Base-by-base conservation (phyloP, 352 stramenopile genomes). In the Phytophthora ramorum region DNA sequence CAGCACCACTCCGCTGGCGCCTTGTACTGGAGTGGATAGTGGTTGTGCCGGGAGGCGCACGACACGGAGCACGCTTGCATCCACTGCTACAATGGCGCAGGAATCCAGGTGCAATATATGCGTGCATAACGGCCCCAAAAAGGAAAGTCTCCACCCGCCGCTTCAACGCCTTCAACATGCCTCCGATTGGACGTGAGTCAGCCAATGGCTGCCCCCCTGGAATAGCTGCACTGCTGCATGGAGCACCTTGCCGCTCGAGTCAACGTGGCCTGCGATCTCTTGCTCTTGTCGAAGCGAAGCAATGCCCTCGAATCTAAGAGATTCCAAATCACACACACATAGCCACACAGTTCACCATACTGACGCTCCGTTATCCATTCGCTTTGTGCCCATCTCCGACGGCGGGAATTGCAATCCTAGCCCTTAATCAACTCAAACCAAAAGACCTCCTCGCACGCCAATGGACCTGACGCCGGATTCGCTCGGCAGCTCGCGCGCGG, bases 401-500 rank as follows among this genome's bases (percentile, higher is more conserved):
- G 41, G 19, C 41, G 41, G 19, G 41, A 47, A 47, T 47, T 47
- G 41, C 41, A 47, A 12, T 47, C 41, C 41, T 28, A 47, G 19
- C 41, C 19, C 40, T 24, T 22, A 38, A 38, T 41, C 35, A n/a
- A 17, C 14, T 1, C 8, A 40, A 16, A 7, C 7, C 10, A 43
- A 19, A 50, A 8, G 20, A 34, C 20, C 52, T 44, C 61, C 46
- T 48, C 46, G 50, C 34, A 38, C 12, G 43, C 2, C 1, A 51
- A 72, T 76, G 68, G 58, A 76, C 63, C 50, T 69, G 30, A 65
- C 49, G 41, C 28, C 12, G n/a, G 63, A 67, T 37, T 52, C 40
- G 4, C 34, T 34, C 22, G 20, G 60, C 54, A 35, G 28, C 24
- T 19, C 35, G 19, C 16, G 26, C 19, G 51, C 49, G 34, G 57